Base-by-base conservation (phyloP, 2,329 filamentous ascomycete genomes). In the Stemphylium lycopersici region DNA sequence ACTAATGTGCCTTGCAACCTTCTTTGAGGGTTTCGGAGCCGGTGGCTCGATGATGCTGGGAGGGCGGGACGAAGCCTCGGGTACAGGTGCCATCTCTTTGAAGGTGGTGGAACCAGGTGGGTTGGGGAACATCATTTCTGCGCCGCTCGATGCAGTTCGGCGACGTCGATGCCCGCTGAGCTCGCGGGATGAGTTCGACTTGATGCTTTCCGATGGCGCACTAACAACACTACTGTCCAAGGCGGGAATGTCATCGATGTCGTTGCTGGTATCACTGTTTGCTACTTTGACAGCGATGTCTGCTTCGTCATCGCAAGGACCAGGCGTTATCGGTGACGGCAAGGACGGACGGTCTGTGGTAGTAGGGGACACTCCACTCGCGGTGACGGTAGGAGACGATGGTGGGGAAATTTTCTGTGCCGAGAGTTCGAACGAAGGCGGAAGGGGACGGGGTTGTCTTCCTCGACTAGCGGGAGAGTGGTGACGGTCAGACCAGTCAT, bases 281-380 rank as follows among this genome's bases (percentile, higher is more conserved):
- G 72, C 73, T 11, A 76, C 73, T 51, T 74, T 74, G 29, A 76
- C 71, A 10, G 60, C 49, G 8, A 74, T 55, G 24, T 70, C 71
- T 12, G 47, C 51, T 29, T 72, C 70, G 6, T 62, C 66, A 4
- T 58, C 45, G 15, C 66, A 66, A 22, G 64, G 60, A 10, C 69
- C 67, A 4, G 74, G 74, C 0, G 74, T 76, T n/a, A 73, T 52
- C 0, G 73, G 74, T 0, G 72, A 75, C 11, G 74, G 71, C 1
- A 75, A 58, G 29, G 66, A 73, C 1, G 66, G 56, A 40, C 70
- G 70, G 16, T 62, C 66, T 6, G 63, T 68, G 1, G 69, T 74
- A 3, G 67, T 71, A 16, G 69, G 70, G 2, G 71, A 73, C 15
- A 63, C 58, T 6, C 67, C 53, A 52, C 69, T 66, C 7, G 56